Evolutionary conservation across 1,284 basidiomycete species (phyloP).

Genomic region (Microbotryomycetes sp.): DNA sequence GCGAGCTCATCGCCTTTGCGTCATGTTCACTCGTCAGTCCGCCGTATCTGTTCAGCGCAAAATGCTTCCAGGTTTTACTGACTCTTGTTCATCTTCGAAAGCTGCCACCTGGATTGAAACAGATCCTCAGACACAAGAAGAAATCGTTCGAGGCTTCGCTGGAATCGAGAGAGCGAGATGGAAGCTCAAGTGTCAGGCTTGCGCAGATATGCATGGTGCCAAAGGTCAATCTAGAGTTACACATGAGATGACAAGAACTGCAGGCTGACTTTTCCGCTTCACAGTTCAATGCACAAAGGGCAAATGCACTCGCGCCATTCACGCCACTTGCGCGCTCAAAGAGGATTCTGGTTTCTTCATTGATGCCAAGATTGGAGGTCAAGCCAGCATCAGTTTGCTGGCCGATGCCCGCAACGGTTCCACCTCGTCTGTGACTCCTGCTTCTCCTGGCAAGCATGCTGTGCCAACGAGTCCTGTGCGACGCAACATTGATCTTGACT

Average conservation of each 20-base stretch:
- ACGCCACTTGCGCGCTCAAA: slow-evolving; percentile 74
- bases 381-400: slow-evolving; percentile 38
- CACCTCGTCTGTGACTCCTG: not conserved
- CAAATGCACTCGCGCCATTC: slow-evolving; percentile 73
- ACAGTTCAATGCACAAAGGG: slow-evolving; percentile 39
- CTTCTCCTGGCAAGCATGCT: slow-evolving; percentile 51
- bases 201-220: slow-evolving; percentile 72
- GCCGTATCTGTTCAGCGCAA: not conserved
- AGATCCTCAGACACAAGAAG: slow-evolving; percentile 41
- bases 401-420: too few relatives aligned
- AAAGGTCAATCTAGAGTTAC: slow-evolving; percentile 46
- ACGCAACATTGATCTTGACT: not conserved
- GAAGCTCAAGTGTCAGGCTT: slow-evolving; percentile 83
- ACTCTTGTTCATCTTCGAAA: slow-evolving; percentile 1
- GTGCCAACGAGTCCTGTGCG: slow-evolving; percentile 44
- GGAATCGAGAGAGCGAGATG: slow-evolving; percentile 80
- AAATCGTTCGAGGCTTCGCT: slow-evolving; percentile 70
- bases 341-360: slow-evolving; percentile 58
- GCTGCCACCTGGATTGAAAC: slow-evolving; percentile 37
- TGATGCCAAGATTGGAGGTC: slow-evolving; percentile 61
- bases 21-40: slow-evolving; percentile 41
- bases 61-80: not conserved
- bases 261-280: not conserved
- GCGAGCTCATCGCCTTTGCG: slow-evolving; percentile 23
- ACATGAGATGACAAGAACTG: not conserved